Evolutionary conservation across 805 yeast genomes (phyloP).

Genomic region (Ogataea siamensis): DNA sequence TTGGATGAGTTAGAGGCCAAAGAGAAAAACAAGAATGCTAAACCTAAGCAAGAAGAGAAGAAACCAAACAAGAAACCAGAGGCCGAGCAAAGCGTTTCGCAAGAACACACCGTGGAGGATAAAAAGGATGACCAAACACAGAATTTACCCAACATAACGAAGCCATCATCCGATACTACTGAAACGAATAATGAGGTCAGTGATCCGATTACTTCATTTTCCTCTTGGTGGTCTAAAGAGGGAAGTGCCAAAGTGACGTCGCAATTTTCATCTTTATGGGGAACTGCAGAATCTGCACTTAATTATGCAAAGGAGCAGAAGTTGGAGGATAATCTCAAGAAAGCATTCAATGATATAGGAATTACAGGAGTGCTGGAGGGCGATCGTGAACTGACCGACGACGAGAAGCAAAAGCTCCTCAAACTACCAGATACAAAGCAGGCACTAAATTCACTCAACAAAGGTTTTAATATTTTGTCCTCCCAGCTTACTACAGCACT

Average conservation of each 20-base stretch:
- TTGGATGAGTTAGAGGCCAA: slow-evolving; percentile 70
- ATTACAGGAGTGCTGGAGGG: slow-evolving; percentile 38
- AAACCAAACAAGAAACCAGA: background rate
- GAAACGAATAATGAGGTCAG: slow-evolving; percentile 21
- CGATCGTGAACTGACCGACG: slow-evolving; percentile 34
- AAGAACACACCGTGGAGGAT: slow-evolving; percentile 5
- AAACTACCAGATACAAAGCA: slow-evolving; percentile 33
- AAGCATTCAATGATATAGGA: slow-evolving; percentile 41
- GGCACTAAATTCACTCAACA: slow-evolving; percentile 38
- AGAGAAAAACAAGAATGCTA: slow-evolving; percentile 36
- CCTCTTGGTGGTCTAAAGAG: slow-evolving; percentile 73
- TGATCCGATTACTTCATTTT: slow-evolving; percentile 64
- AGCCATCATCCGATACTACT: background rate
- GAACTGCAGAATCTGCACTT: slow-evolving; percentile 53
- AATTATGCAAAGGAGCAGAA: slow-evolving; percentile 44
- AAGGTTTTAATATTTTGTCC: slow-evolving; percentile 33
- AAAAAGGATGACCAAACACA: no score
- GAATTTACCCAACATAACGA: background rate
- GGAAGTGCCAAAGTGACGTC: slow-evolving; percentile 66
- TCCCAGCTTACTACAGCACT: slow-evolving; percentile 39
- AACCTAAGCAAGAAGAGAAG: slow-evolving; percentile 12
- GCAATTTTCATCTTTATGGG: slow-evolving; percentile 66
- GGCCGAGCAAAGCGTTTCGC: background rate
- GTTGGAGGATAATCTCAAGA: slow-evolving; percentile 32
- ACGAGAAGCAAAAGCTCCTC: slow-evolving; percentile 29